Evolutionary conservation across 2,329 filamentous ascomycete genomes (phyloP).

Genomic region (Curvularia verruculosa): DNA sequence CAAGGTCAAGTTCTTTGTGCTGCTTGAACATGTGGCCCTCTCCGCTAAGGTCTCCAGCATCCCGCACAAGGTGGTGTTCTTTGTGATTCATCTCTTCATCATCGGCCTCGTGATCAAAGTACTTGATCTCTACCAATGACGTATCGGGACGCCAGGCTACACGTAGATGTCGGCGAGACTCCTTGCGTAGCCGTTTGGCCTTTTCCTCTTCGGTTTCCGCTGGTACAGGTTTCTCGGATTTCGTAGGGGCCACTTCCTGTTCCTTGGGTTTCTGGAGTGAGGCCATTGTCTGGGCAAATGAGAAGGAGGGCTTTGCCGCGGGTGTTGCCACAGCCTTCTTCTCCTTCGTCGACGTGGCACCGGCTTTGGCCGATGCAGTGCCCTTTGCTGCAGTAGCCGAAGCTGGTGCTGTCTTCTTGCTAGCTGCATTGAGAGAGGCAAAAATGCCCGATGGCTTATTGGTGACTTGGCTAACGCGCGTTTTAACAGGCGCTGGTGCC

Average conservation of each 20-base stretch:
- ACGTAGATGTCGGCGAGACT: constrained; percentile 70
- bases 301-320: constrained; percentile 43
- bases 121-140: constrained; percentile 68
- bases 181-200: constrained; percentile 72
- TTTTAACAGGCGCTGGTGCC: constrained; percentile 36
- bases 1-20: constrained; percentile 69
- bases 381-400: constrained; percentile 31
- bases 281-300: constrained; percentile 51
- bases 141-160: constrained; percentile 74
- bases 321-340: constrained; percentile 37
- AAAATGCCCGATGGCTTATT: constrained; percentile 56
- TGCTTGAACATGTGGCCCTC: constrained; percentile 63
- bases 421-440: constrained; percentile 53
- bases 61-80: constrained; percentile 70
- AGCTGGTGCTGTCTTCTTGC: constrained; percentile 50
- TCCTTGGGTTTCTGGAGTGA: constrained; percentile 61
- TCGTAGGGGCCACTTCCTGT: constrained; percentile 53
- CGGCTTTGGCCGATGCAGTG: constrained; percentile 34
- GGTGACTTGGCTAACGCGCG: constrained; percentile 46
- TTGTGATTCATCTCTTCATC: constrained; percentile 68
- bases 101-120: constrained; percentile 74
- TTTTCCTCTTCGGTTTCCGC: constrained; percentile 72
- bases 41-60: constrained; percentile 73
- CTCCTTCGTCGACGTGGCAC: constrained; percentile 29
- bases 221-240: constrained; percentile 59